A percentile compares a stretch with the other conserved stretches of the same genome.
Conservation (phyloP, 106 monocot genomes). For the Vanilla planifolia region DNA sequence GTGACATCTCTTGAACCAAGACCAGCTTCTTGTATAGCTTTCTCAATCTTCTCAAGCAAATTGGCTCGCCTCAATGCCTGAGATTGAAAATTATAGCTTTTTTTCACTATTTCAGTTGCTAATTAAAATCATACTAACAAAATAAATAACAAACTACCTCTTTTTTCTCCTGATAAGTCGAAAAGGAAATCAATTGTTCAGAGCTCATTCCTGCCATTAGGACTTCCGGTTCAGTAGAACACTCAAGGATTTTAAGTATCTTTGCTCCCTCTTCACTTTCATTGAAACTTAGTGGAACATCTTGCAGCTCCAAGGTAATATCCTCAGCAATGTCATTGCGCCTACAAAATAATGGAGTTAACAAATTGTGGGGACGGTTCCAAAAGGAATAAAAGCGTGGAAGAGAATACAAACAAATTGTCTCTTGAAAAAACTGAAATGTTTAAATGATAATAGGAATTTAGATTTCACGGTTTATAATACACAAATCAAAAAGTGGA, state of each 20-base stretch:
- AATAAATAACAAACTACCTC: slow-evolving; percentile 30
- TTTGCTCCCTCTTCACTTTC: slow-evolving; percentile 79
- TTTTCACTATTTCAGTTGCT: background rate
- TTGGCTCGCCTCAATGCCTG: slow-evolving; percentile 56
- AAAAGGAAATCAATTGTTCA: slow-evolving; percentile 70
- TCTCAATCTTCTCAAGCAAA: slow-evolving; percentile 67
- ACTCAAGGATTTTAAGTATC: slow-evolving; percentile 60
- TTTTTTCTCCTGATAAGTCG: slow-evolving; percentile 62
- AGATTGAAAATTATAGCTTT: background rate
- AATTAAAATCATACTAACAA: background rate
- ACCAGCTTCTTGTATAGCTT: slow-evolving; percentile 68
- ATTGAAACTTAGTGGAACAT: slow-evolving; percentile 17
- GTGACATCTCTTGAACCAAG: slow-evolving; percentile 76
- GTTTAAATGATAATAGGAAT: background rate
- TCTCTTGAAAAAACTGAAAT: background rate
- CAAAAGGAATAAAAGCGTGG: background rate
- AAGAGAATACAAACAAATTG: background rate
- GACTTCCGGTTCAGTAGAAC: slow-evolving; percentile 79
- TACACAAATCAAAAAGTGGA: background rate
- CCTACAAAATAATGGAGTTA: slow-evolving; percentile 33
- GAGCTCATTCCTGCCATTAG: slow-evolving; percentile 86
- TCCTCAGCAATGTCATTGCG: slow-evolving; percentile 57
- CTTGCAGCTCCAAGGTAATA: slow-evolving; percentile 47
- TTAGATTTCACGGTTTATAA: background rate
- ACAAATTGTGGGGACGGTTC: background rate